phyloP scores from a whole-genome alignment of 2,329 filamentous ascomycete species.

The Verticillium isaacii region DNA sequence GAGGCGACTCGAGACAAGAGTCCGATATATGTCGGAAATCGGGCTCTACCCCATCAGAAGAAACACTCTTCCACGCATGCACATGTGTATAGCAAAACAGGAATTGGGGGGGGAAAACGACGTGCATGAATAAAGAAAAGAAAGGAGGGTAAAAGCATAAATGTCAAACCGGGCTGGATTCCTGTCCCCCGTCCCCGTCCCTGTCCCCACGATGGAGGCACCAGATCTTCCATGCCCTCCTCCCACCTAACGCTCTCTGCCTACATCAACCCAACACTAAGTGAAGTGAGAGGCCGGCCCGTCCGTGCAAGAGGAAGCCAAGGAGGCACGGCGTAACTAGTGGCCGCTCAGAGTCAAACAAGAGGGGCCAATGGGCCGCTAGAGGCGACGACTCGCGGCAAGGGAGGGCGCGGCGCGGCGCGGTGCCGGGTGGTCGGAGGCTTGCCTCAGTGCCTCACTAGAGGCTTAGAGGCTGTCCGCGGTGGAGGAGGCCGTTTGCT shows the following conservation, averaged over 20 bases:
- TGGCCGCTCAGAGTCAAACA: neutral
- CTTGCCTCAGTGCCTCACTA: neutral
- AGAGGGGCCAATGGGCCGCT: neutral
- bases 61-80: neutral
- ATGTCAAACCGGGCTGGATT: neutral
- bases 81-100: neutral
- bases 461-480: neutral
- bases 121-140: conserved; percentile 1
- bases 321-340: neutral
- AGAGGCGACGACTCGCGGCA: neutral
- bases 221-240: conserved; percentile 1
- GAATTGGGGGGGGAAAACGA: neutral
- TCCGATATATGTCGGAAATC: conserved; percentile 4
- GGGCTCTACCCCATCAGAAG: neutral
- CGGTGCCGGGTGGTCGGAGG: neutral
- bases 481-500: neutral
- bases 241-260: neutral
- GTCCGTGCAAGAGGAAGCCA: neutral
- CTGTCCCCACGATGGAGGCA: neutral
- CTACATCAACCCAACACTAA: neutral
- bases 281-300: neutral
- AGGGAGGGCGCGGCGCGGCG: neutral
- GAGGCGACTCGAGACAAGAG: neutral
- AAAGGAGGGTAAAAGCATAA: conserved; percentile 1
- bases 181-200: neutral